These are phyloP conservation scores for Paecilomyces sp. DNA, from an alignment of 2,329 filamentous ascomycete species.

Conservation along the genomic window DNA sequence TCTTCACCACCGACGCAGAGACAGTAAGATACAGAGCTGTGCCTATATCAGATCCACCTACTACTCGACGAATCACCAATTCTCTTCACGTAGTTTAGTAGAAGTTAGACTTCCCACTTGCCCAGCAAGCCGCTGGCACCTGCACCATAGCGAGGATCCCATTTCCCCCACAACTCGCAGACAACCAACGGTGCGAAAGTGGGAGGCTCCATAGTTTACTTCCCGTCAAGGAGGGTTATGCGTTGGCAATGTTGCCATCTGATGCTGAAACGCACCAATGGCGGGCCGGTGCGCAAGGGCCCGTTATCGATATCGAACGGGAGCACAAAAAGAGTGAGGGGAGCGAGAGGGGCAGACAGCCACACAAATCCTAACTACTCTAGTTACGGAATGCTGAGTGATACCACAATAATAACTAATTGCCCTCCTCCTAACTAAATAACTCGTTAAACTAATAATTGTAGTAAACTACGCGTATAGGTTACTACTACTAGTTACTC, in stretches of 20 bases:
- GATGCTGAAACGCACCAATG: neutral
- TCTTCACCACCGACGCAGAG: neutral
- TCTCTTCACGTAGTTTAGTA: neutral
- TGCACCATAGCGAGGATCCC: neutral
- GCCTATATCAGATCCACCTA: neutral
- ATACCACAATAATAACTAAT: neutral
- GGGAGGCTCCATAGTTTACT: neutral
- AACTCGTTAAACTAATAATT: too few species aligned
- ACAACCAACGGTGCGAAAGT: neutral
- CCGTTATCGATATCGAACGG: neutral
- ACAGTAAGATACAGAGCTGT: neutral
- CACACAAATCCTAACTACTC: neutral
- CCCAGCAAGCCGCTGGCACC: neutral
- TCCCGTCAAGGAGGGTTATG: constrained; percentile 1
- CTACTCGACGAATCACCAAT: neutral
- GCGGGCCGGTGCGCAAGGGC: neutral
- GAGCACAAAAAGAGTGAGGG: neutral
- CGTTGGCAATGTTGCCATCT: neutral
- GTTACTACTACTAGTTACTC: too few species aligned
- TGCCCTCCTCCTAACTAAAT: too few species aligned
- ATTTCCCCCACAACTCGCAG: neutral
- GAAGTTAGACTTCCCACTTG: neutral
- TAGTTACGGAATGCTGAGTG: neutral
- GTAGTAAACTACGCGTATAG: too few species aligned
- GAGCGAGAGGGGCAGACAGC: neutral